A percentile compares a stretch with the other conserved stretches of the same genome.
Evolutionary conservation across 2,329 filamentous ascomycete species (phyloP).

Genomic region (Venturia aucupariae): DNA sequence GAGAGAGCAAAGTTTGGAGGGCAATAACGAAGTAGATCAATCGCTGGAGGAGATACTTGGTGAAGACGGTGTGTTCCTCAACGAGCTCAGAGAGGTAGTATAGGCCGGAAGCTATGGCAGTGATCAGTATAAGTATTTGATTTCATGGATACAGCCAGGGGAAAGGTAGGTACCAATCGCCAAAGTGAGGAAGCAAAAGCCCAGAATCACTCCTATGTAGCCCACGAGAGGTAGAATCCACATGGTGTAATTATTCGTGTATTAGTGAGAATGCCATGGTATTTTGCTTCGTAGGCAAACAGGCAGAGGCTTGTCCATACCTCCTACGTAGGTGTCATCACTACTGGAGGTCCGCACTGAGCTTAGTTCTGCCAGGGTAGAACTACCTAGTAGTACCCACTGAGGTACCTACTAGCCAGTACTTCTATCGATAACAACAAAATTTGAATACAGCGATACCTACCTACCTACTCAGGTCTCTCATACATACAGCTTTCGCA

Average conservation of each 20-base stretch:
- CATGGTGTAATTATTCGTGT: slow-evolving; percentile 46
- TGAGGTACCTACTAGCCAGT: too few species aligned
- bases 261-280: neutral
- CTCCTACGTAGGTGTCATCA: neutral
- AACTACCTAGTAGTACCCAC: too few species aligned
- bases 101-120: slow-evolving; percentile 68
- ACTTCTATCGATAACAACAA: neutral
- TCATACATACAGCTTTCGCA: slow-evolving; percentile 27
- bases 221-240: slow-evolving; percentile 92
- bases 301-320: neutral
- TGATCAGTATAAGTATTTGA: slow-evolving; percentile 3
- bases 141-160: slow-evolving; percentile 10
- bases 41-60: slow-evolving; percentile 74
- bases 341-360: neutral
- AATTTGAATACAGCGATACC: neutral
- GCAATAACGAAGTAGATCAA: slow-evolving; percentile 77
- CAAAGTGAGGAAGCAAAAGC: slow-evolving; percentile 89
- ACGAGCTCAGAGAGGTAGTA: slow-evolving; percentile 98
- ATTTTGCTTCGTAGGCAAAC: neutral
- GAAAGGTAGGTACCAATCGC: slow-evolving; percentile 60
- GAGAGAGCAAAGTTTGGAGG: slow-evolving; percentile 62
- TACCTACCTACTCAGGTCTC: neutral
- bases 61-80: slow-evolving; percentile 91
- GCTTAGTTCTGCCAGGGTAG: too few species aligned
- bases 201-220: slow-evolving; percentile 75